Evolutionary conservation across 2,329 filamentous ascomycete species (phyloP).

Genomic region (Trichophaea hybrida): DNA sequence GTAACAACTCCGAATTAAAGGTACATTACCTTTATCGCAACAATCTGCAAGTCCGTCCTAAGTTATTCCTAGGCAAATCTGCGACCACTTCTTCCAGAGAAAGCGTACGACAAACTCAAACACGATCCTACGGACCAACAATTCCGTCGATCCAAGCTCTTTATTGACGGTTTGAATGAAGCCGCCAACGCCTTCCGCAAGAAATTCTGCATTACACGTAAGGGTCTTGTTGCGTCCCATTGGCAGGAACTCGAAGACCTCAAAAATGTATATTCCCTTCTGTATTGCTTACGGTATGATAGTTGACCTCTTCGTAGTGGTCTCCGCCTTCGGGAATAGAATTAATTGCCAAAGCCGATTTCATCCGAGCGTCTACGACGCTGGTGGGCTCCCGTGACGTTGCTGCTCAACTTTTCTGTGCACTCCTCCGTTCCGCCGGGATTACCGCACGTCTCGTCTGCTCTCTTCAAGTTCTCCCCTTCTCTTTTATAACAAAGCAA

Average conservation of each 20-base stretch:
- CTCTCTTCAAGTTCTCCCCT: slow-evolving; percentile 71
- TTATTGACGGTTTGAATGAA: slow-evolving; percentile 48
- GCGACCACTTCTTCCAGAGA: slow-evolving; percentile 49
- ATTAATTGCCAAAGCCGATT: slow-evolving; percentile 54
- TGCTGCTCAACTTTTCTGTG: slow-evolving; percentile 81
- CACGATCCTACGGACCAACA: slow-evolving; percentile 54
- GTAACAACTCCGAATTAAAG: slow-evolving; percentile 61
- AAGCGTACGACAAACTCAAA: slow-evolving; percentile 52
- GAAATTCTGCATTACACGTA: slow-evolving; percentile 55
- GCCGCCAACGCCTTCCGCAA: slow-evolving; percentile 51
- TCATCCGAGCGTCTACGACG: slow-evolving; percentile 51
- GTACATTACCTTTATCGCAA: slow-evolving; percentile 28
- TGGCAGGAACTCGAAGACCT: slow-evolving; percentile 59
- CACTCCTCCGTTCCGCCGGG: slow-evolving; percentile 66
- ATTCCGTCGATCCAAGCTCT: slow-evolving; percentile 54
- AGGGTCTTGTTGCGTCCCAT: slow-evolving; percentile 53
- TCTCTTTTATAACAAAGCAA: slow-evolving; percentile 38
- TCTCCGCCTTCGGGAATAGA: slow-evolving; percentile 13
- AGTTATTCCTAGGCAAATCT: slow-evolving; percentile 34
- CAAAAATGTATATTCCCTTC: slow-evolving; percentile 38
- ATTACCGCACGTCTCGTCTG: slow-evolving; percentile 73
- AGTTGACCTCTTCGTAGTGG: neutral
- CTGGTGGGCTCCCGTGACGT: slow-evolving; percentile 75
- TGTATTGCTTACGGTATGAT: neutral
- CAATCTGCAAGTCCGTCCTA: slow-evolving; percentile 13